Conservation (phyloP, 192 early-diverging fungal species). For the Backusella psychrophila region DNA sequence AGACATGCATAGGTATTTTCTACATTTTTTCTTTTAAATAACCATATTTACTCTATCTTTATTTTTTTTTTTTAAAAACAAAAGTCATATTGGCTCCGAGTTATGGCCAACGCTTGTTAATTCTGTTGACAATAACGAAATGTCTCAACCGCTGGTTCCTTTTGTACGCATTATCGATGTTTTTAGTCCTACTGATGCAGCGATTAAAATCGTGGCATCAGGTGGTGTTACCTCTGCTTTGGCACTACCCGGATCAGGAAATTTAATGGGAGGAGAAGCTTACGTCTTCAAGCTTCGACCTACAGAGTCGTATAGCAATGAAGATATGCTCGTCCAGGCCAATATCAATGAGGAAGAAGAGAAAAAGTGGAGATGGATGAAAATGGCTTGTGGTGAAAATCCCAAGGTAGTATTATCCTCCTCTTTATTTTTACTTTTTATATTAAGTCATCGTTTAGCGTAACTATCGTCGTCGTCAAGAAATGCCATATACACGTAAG, state of each 20-base stretch:
- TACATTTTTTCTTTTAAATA: background rate
- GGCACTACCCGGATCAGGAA: slow-evolving; percentile 71
- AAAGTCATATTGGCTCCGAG: slow-evolving; percentile 62
- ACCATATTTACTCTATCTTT: background rate
- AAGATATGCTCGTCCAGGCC: slow-evolving; percentile 59
- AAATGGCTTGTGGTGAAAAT: slow-evolving; percentile 86
- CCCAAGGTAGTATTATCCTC: slow-evolving; percentile 38
- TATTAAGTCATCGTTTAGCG: background rate
- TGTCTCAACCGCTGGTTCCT: slow-evolving; percentile 55
- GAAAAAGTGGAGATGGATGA: slow-evolving; percentile 65
- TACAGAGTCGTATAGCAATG: slow-evolving; percentile 49
- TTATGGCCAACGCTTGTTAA: slow-evolving; percentile 60
- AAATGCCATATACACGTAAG: slow-evolving; percentile 44
- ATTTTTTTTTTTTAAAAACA: background rate
- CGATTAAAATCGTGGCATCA: slow-evolving; percentile 52
- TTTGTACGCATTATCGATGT: slow-evolving; percentile 66
- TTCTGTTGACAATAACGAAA: slow-evolving; percentile 66
- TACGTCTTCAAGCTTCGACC: slow-evolving; percentile 63
- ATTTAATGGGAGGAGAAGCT: slow-evolving; percentile 76
- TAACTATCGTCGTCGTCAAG: slow-evolving; percentile 9
- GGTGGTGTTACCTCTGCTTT: slow-evolving; percentile 77
- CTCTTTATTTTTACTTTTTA: background rate
- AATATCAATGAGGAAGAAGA: slow-evolving; percentile 47
- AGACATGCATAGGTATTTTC: slow-evolving; percentile 41
- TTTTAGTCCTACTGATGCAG: slow-evolving; percentile 64